Conservation (phyloP, 495 filamentous ascomycete genomes). For the Aspergillus nanangensis region DNA sequence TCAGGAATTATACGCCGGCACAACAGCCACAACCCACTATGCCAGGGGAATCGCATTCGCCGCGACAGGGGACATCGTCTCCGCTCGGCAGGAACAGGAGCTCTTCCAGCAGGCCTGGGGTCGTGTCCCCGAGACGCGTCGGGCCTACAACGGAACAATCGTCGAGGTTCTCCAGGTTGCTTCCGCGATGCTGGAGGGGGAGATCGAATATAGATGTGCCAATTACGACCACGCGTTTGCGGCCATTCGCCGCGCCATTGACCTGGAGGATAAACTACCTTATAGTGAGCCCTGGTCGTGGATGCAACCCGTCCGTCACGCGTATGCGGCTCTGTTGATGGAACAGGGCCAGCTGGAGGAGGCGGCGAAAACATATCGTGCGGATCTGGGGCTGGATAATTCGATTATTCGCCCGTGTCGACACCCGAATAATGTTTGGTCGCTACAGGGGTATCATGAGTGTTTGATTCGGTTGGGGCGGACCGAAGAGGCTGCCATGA, state of each 20-base stretch:
- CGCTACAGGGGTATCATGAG: constrained; percentile 63
- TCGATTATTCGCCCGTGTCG: constrained; percentile 50
- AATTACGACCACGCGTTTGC: constrained; percentile 51
- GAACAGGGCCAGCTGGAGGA: constrained; percentile 57
- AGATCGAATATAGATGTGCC: constrained; percentile 57
- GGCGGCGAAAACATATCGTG: constrained; percentile 51
- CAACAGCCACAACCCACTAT: constrained; percentile 56
- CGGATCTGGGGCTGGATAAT: constrained; percentile 55
- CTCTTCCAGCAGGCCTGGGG: constrained; percentile 42
- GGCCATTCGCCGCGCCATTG: constrained; percentile 46
- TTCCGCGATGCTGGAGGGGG: constrained; percentile 60
- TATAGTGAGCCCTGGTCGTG: constrained; percentile 68
- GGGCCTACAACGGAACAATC: constrained; percentile 60
- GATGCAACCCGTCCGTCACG: constrained; percentile 67
- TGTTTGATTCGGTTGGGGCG: constrained; percentile 52
- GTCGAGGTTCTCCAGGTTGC: constrained; percentile 53
- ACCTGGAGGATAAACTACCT: constrained; percentile 49
- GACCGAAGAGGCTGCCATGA: constrained; percentile 42
- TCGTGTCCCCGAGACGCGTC: constrained; percentile 35
- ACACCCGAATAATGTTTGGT: constrained; percentile 66
- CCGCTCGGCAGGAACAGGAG: constrained; percentile 38
- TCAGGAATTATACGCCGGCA: constrained; percentile 50
- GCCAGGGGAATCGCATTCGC: constrained; percentile 58
- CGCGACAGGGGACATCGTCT: constrained; percentile 39
- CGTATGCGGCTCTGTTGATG: constrained; percentile 57